These are phyloP conservation scores for Berberis vulgaris DNA, from an alignment of 164 flowering plant species.

Conservation along the genomic window DNA sequence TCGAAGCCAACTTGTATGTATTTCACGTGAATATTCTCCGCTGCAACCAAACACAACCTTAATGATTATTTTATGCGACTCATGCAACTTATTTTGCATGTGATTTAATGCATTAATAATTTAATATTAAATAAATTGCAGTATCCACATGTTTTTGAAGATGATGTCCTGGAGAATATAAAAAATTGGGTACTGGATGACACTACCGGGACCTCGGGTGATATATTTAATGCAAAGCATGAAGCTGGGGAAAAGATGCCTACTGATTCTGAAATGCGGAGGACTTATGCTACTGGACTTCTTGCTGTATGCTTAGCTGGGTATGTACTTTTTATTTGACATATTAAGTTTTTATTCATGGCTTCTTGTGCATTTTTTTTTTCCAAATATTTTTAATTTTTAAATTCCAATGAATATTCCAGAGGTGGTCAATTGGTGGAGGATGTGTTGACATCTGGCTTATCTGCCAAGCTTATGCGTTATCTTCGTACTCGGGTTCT, in stretches of 20 bases:
- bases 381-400: not conserved
- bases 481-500: slow-evolving; percentile 79
- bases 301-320: slow-evolving; percentile 70
- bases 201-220: slow-evolving; percentile 28
- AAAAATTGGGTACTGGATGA: slow-evolving; percentile 87
- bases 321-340: slow-evolving; percentile 29
- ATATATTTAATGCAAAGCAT: slow-evolving; percentile 32
- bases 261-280: slow-evolving; percentile 75
- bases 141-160: slow-evolving; percentile 94
- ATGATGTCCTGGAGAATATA: slow-evolving; percentile 58
- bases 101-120: too few species aligned
- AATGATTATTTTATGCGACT: too few species aligned
- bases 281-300: slow-evolving; percentile 87
- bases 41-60: too few species aligned
- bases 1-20: too few species aligned
- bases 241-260: slow-evolving; percentile 31
- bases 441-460: slow-evolving; percentile 84
- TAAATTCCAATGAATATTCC: slow-evolving; percentile 14
- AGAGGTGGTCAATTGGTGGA: slow-evolving; percentile 49
- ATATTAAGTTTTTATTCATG: not conserved
- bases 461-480: slow-evolving; percentile 89
- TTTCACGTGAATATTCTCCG: too few species aligned
- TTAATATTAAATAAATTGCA: slow-evolving; percentile 23
- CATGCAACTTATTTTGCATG: too few species aligned
- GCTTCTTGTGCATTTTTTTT: not conserved